phyloP scores from a whole-genome alignment of 768 basidiomycete species.

The Russula sp. region DNA sequence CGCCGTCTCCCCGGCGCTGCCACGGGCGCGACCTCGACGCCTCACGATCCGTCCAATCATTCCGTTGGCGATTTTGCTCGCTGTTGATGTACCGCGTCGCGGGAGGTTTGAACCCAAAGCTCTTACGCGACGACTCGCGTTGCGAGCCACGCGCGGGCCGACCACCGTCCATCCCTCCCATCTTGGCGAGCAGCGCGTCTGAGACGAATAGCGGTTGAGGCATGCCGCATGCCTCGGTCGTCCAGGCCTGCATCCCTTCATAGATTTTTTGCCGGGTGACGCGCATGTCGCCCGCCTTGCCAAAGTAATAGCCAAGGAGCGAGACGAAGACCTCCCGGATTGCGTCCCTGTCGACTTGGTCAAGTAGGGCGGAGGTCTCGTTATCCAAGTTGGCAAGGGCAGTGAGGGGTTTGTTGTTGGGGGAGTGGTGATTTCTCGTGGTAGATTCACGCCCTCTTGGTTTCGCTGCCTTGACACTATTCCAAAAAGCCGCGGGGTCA shows the following conservation, averaged over 20 bases:
- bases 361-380: constrained; percentile 17
- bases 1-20: neutral
- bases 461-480: constrained; percentile 3
- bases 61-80: constrained; percentile 18
- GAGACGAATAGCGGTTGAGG: constrained; percentile 23
- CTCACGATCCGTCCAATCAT: constrained; percentile 9
- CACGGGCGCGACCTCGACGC: neutral
- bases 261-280: constrained; percentile 12
- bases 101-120: constrained; percentile 11
- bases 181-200: constrained; percentile 17
- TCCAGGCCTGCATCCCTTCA: constrained; percentile 26
- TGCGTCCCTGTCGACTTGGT: constrained; percentile 19
- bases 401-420: constrained; percentile 6
- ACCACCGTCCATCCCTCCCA: constrained; percentile 14
- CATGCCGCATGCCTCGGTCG: constrained; percentile 25
- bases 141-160: neutral
- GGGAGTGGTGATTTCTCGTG: neutral
- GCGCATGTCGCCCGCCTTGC: constrained; percentile 15
- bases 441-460: neutral
- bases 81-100: constrained; percentile 13
- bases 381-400: constrained; percentile 30
- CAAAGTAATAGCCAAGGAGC: constrained; percentile 28
- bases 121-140: constrained; percentile 3
- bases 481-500: constrained; percentile 41
- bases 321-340: constrained; percentile 27